Conservation (phyloP, 2,329 filamentous ascomycete species). For the Albifimbria verrucaria region DNA sequence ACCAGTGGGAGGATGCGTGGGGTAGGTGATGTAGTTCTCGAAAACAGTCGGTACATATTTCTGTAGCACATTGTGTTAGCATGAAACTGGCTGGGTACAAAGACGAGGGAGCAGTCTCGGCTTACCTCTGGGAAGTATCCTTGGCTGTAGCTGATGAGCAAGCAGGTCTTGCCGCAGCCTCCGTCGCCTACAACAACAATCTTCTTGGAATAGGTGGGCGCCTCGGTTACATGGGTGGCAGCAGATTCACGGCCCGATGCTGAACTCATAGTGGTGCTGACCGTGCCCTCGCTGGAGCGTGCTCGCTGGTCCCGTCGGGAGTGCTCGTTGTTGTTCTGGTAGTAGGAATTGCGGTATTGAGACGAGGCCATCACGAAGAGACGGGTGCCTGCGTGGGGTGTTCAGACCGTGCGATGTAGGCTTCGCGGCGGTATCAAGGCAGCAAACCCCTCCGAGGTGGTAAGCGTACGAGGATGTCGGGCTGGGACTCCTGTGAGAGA, state of each 20-base stretch:
- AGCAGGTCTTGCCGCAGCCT: conserved; percentile 96
- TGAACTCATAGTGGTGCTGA: conserved; percentile 78
- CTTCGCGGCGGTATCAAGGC: too few species aligned
- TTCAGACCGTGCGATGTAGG: too few species aligned
- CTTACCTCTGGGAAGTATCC: conserved; percentile 97
- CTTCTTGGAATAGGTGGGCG: conserved; percentile 95
- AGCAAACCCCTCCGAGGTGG: too few species aligned
- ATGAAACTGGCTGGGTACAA: background rate
- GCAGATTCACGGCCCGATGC: conserved; percentile 74
- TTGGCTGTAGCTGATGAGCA: conserved; percentile 97
- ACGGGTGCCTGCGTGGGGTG: too few species aligned
- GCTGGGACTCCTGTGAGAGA: background rate
- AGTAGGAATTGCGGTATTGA: conserved; percentile 53
- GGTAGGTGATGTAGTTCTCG: conserved; percentile 99
- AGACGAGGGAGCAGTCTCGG: background rate
- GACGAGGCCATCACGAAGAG: conserved; percentile 48
- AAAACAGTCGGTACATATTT: conserved; percentile 99
- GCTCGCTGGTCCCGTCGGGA: conserved; percentile 48
- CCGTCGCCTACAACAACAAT: conserved; percentile 98
- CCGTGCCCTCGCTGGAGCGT: conserved; percentile 83
- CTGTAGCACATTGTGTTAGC: conserved; percentile 42
- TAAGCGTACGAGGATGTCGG: background rate
- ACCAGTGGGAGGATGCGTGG: conserved; percentile 78
- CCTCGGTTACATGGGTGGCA: conserved; percentile 82
- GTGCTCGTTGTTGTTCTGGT: conserved; percentile 32